Percentiles rank a stretch among this genome's conserved stretches.
Evolutionary conservation across 257 asterid genomes (phyloP).

Genomic region (Primulina eburnea): DNA sequence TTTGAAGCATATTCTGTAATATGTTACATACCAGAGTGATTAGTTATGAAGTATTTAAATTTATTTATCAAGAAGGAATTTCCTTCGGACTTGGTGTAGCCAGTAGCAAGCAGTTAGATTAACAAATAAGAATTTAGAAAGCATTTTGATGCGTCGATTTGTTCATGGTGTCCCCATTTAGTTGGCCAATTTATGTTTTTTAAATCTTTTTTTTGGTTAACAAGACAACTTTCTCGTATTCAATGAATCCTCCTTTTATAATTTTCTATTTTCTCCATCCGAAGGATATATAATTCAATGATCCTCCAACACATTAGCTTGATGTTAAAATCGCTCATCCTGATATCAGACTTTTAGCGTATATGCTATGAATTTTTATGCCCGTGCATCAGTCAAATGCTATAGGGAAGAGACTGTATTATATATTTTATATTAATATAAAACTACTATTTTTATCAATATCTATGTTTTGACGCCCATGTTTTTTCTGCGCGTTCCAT

Average conservation of each 20-base stretch:
- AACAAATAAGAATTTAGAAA: neutral
- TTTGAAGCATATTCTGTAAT: too few species aligned
- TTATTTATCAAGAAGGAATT: neutral
- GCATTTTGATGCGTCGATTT: neutral
- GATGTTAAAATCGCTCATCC: neutral
- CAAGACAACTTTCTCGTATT: neutral
- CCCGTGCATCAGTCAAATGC: neutral
- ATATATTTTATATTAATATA: too few species aligned
- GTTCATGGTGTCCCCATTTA: neutral
- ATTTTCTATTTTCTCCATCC: too few species aligned
- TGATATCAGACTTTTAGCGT: neutral
- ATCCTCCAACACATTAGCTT: neutral
- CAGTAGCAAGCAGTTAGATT: neutral
- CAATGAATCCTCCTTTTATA: neutral
- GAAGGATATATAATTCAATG: neutral
- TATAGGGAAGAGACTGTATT: neutral
- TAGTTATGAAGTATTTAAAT: neutral
- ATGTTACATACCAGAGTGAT: neutral
- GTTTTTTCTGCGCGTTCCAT: neutral
- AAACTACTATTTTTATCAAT: neutral
- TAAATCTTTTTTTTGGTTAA: neutral
- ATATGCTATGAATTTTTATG: conserved; percentile 4
- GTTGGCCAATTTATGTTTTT: neutral
- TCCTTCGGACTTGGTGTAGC: neutral
- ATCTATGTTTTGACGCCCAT: neutral